Evolutionary conservation across 371 early-diverging fungal species (phyloP).

Genomic region (Paraphysoderma sedebokerense): DNA sequence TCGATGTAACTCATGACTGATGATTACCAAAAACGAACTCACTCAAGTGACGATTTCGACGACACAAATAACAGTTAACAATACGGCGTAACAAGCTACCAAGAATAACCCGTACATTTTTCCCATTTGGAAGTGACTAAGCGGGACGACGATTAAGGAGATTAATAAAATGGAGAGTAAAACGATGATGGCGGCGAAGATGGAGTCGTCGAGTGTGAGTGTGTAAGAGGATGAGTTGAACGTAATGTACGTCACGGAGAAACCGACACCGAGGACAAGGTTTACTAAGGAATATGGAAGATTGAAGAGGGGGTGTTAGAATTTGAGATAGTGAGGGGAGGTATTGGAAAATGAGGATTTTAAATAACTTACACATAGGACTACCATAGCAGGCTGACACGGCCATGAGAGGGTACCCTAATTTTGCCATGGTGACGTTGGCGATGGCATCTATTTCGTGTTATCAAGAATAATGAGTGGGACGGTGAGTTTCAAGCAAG

Average conservation of each 20-base stretch:
- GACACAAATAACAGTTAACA: no score
- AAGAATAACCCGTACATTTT: slow-evolving; percentile 28
- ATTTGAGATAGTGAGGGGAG: not conserved
- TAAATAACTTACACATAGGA: not conserved
- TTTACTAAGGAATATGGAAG: slow-evolving; percentile 6
- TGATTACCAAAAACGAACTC: no score
- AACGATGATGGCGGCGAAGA: slow-evolving; percentile 30
- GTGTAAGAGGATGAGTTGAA: slow-evolving; percentile 21
- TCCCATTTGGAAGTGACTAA: slow-evolving; percentile 28
- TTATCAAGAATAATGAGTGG: not conserved
- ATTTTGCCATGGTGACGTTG: slow-evolving; percentile 58
- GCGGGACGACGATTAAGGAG: slow-evolving; percentile 28
- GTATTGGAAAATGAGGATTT: not conserved
- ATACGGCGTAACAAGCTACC: slow-evolving; percentile 19
- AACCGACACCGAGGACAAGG: slow-evolving; percentile 53
- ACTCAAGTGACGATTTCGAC: no score
- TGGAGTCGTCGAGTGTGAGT: slow-evolving; percentile 27
- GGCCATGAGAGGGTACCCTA: slow-evolving; percentile 72
- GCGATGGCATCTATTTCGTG: slow-evolving; percentile 47
- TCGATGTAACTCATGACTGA: no score
- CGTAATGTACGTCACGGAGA: slow-evolving; percentile 39
- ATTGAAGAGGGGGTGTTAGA: not conserved
- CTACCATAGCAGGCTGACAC: slow-evolving; percentile 47
- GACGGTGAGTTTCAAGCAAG: not conserved
- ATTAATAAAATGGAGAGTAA: slow-evolving; percentile 24